A percentile compares a stretch with the other conserved stretches of the same genome.
These are phyloP conservation scores for Xerocomellus dryophilus DNA, from an alignment of 768 basidiomycete genomes.

Conservation along the genomic window DNA sequence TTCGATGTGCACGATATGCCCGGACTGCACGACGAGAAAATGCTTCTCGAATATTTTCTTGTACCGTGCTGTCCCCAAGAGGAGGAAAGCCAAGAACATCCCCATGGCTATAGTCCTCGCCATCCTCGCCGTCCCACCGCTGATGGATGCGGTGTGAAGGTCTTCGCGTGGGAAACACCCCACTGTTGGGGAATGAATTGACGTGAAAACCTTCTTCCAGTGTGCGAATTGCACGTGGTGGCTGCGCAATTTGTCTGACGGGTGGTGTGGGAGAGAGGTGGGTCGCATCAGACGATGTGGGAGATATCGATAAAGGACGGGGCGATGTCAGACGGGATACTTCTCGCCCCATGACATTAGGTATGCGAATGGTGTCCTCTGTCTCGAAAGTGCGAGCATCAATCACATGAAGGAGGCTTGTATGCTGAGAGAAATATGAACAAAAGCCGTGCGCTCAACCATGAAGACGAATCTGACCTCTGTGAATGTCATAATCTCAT, in stretches of 20 bases:
- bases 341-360: constrained; percentile 33
- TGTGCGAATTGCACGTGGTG: constrained; percentile 44
- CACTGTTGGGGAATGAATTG: constrained; percentile 14
- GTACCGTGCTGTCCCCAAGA: constrained; percentile 51
- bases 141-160: constrained; percentile 20
- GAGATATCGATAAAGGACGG: constrained; percentile 11
- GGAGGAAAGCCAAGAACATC: constrained; percentile 55
- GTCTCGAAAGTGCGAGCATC: constrained; percentile 86
- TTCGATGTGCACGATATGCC: constrained; percentile 29
- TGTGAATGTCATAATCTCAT: constrained; percentile 85
- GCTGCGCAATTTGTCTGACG: constrained; percentile 16
- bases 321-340: constrained; percentile 10
- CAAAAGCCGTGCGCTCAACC: background rate
- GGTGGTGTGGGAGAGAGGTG: constrained; percentile 10
- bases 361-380: constrained; percentile 64
- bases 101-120: constrained; percentile 37
- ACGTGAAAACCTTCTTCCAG: constrained; percentile 57
- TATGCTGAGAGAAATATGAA: constrained; percentile 53
- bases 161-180: constrained; percentile 18
- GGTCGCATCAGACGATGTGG: constrained; percentile 9
- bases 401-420: constrained; percentile 74
- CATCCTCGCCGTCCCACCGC: constrained; percentile 27
- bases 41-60: constrained; percentile 55
- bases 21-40: constrained; percentile 49
- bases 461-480: constrained; percentile 53